Evolutionary conservation across 148 eudicot genomes (phyloP), one percentile per base, ranked within the genome.

Genomic region (Fagopyrum homotropicum): DNA sequence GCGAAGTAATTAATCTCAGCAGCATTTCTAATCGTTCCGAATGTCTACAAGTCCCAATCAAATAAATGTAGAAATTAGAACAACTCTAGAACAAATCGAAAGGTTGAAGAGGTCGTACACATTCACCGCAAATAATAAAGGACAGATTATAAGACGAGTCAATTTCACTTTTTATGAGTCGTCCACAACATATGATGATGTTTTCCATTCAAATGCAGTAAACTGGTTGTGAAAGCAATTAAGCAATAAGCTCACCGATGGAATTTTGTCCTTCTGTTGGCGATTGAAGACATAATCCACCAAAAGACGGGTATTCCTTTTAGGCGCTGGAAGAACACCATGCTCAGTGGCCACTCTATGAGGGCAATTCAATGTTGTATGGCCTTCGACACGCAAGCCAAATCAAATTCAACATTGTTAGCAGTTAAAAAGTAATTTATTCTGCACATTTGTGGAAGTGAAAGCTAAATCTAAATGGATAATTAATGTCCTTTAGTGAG

Each of bases 341-440:
- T 83, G 87, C 83, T 92, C 99, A 0, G 84, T 86, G 64, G 99
- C 88, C 66, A 92, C 80, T 79, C 98, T 85, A 80, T 95, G 99
- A 43, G 99, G 98, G 77, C 99, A 95, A 45, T 78, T 84, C 85
- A 89, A 81, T 40, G 99, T 95, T 15, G 99, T 95, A 79, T 95
- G 99, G 15, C 99, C 99, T 95, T 84, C 84, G 85, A 81, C 75
- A 61, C 72, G 77, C 77, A 63, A 55, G 50, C 46, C 61, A 64
- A 75, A 75, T n/a, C 11, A 63, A 60, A 48, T 77, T 51, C 60
- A 60, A 54, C 70, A 64, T 11, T 63, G 44, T 63, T 29, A 19
- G 69, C 45, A 29, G 16, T 11, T 63, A 15, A 5, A 40, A 35
- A 15, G 14, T 14, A 17, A 14, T 5, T 14, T 14, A 12, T 22